Percentiles rank a stretch among this genome's conserved stretches.
Conservation (phyloP, 2,329 filamentous ascomycete genomes). For the Colletotrichum aenigma region DNA sequence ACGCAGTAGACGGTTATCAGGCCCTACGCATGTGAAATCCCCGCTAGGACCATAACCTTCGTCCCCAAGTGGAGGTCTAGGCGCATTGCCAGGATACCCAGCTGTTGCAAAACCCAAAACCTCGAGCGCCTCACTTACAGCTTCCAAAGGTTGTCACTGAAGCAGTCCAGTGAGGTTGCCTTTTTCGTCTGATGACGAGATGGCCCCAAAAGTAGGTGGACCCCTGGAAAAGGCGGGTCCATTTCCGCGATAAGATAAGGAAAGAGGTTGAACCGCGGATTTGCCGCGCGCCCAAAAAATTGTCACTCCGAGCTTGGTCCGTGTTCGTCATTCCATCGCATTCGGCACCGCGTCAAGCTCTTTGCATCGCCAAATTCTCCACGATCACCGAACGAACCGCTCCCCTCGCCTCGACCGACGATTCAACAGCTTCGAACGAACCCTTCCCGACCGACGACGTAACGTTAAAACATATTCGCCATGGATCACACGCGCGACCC, state of each 20-base stretch:
- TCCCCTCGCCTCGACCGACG: not conserved
- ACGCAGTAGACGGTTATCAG: not conserved
- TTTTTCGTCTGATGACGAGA: not conserved
- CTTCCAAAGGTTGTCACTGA: not conserved
- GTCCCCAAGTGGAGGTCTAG: too few species aligned
- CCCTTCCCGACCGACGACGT: not conserved
- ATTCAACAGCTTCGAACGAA: not conserved
- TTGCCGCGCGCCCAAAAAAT: not conserved
- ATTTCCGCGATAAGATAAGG: not conserved
- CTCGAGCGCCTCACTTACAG: not conserved
- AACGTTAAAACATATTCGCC: conserved; percentile 6
- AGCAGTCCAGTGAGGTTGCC: not conserved
- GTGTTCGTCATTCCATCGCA: not conserved
- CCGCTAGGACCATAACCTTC: not conserved
- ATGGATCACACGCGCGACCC: conserved; percentile 98
- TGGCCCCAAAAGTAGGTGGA: not conserved
- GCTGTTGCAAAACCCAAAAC: not conserved
- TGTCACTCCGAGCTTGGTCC: not conserved
- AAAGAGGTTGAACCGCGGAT: not conserved
- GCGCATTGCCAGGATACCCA: not conserved
- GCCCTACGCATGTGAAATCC: not conserved
- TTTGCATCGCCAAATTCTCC: not conserved
- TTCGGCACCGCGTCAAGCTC: not conserved
- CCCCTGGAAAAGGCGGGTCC: not conserved
- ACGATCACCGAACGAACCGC: not conserved